These are phyloP conservation scores for Rubia yunnanensis DNA, from an alignment of 257 asterid genomes.

Conservation along the genomic window DNA sequence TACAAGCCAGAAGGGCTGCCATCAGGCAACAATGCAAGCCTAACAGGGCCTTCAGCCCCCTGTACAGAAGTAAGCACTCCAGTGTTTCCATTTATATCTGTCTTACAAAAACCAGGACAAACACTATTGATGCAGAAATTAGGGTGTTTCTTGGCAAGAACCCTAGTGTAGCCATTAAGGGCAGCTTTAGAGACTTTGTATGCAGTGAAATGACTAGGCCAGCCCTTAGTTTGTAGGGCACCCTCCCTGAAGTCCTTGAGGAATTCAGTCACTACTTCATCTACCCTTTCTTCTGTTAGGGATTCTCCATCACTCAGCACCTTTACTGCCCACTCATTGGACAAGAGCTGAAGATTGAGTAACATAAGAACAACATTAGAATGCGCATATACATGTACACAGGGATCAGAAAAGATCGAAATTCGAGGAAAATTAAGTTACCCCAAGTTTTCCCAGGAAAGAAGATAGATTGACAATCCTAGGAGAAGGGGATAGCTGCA, in stretches of 20 bases:
- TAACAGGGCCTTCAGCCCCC: slow-evolving; percentile 18
- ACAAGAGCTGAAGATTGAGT: slow-evolving; percentile 4
- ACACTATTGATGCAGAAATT: slow-evolving; percentile 19
- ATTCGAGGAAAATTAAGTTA: not conserved
- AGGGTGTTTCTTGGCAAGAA: slow-evolving; percentile 21
- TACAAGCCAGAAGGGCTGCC: slow-evolving; percentile 25
- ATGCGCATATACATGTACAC: not conserved
- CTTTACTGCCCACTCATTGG: slow-evolving; percentile 4
- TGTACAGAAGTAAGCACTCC: slow-evolving; percentile 8
- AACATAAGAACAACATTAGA: not conserved
- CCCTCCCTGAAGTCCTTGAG: slow-evolving; percentile 16
- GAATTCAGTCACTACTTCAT: slow-evolving; percentile 12
- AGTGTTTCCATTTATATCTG: slow-evolving; percentile 15
- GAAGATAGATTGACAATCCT: slow-evolving; percentile 28
- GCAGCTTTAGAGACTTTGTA: slow-evolving; percentile 28
- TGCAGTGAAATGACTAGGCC: slow-evolving; percentile 20
- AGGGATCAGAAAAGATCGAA: not conserved
- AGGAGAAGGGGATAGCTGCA: slow-evolving; percentile 17
- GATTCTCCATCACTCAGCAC: not conserved
- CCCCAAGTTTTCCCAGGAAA: slow-evolving; percentile 17
- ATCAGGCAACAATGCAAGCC: slow-evolving; percentile 18
- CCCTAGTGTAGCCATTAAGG: slow-evolving; percentile 24
- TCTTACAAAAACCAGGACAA: slow-evolving; percentile 19
- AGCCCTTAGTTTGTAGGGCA: slow-evolving; percentile 14
- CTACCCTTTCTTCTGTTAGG: slow-evolving; percentile 21